Conservation (phyloP, 345 rosid genomes). For the Populus tremula region DNA sequence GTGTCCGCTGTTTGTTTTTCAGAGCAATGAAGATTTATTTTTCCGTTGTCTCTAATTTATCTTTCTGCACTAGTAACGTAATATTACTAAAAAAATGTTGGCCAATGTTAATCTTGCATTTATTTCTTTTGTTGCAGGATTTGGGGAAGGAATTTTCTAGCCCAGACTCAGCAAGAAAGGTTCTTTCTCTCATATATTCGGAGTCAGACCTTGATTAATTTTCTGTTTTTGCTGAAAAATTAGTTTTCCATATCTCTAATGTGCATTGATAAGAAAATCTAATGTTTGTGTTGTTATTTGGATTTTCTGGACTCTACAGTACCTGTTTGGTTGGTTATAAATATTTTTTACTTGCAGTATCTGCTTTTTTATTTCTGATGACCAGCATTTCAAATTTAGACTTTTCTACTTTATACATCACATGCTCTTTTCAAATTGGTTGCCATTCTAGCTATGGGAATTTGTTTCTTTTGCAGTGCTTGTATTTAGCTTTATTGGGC, state of each 20-base stretch:
- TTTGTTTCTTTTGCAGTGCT: neutral
- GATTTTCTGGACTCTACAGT: neutral
- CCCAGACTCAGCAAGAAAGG: slow-evolving; percentile 63
- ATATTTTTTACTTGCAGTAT: neutral
- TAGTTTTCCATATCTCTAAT: neutral
- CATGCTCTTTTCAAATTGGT: neutral
- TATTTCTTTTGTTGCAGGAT: slow-evolving; percentile 42
- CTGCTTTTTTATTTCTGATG: neutral
- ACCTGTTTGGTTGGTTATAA: neutral
- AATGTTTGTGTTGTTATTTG: neutral
- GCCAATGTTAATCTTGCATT: neutral
- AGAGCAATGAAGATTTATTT: neutral
- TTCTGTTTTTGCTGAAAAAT: neutral
- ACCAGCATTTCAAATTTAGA: neutral
- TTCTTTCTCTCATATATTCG: slow-evolving; percentile 7
- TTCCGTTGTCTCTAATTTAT: neutral
- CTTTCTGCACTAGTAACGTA: neutral
- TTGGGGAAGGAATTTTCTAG: slow-evolving; percentile 54
- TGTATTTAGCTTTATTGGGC: neutral
- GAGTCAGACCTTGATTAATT: neutral
- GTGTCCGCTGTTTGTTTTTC: neutral
- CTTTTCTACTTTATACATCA: neutral
- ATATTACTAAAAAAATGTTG: neutral
- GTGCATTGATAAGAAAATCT: neutral
- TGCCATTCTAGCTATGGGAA: neutral